phyloP scores from a whole-genome alignment of 192 early-diverging fungal species.

The Backusella luteola region DNA sequence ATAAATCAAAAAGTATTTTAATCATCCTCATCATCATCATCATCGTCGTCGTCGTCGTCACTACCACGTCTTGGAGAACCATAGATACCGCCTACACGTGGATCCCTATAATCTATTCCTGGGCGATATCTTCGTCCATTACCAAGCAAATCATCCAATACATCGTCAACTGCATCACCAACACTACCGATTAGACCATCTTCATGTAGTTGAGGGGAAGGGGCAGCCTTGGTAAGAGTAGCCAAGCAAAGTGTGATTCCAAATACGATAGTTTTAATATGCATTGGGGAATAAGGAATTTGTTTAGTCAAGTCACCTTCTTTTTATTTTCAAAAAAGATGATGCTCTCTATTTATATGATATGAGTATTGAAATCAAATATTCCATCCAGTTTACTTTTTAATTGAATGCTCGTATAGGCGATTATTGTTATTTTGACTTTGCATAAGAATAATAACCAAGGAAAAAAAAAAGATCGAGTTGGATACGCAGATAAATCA shows the following conservation, averaged over 20 bases:
- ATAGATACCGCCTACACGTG: neutral
- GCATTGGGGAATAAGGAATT: neutral
- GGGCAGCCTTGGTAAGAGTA: neutral
- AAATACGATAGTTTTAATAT: neutral
- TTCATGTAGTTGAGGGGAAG: neutral
- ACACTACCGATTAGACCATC: neutral
- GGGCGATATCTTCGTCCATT: neutral
- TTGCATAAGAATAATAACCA: neutral
- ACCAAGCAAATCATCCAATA: neutral
- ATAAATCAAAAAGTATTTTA: neutral
- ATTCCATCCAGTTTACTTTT: neutral
- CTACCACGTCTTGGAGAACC: neutral
- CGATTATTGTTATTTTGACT: neutral
- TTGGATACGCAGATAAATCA: no score
- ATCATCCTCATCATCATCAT: neutral
- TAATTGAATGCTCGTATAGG: neutral
- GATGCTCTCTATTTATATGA: neutral
- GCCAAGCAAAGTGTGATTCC: neutral
- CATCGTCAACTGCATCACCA: neutral
- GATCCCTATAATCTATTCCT: neutral
- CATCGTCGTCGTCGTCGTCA: neutral
- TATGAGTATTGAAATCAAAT: neutral
- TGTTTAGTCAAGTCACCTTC: neutral
- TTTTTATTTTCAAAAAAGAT: neutral
- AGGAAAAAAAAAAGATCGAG: neutral